Evolutionary conservation across 768 basidiomycete genomes (phyloP).

Genomic region (Sporobolomyces roseus): DNA sequence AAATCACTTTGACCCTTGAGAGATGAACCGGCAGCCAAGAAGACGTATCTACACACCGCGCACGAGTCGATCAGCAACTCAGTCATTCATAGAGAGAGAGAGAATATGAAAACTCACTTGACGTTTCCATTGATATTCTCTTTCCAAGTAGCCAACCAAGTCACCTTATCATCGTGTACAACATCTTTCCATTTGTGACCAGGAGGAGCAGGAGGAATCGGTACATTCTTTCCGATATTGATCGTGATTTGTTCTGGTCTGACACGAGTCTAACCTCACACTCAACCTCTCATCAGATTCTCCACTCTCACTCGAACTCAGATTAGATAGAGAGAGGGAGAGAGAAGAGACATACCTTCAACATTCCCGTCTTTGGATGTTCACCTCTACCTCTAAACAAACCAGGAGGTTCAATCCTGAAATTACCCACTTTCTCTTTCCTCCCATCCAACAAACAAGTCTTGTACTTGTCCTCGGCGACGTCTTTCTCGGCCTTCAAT

Average conservation of each 20-base stretch:
- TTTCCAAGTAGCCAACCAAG: slow-evolving; percentile 98
- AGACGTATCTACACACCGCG: slow-evolving; percentile 68
- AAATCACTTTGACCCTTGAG: slow-evolving; percentile 98
- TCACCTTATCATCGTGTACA: slow-evolving; percentile 89
- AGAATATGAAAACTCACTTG: slow-evolving; percentile 46
- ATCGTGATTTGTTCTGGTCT: slow-evolving; percentile 91
- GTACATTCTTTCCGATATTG: slow-evolving; percentile 76
- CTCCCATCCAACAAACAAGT: slow-evolving; percentile 88
- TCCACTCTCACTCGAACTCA: no score
- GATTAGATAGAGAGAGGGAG: background rate
- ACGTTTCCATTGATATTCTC: slow-evolving; percentile 81
- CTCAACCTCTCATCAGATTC: no score
- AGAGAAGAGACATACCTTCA: slow-evolving; percentile 62
- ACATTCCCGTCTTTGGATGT: slow-evolving; percentile 92
- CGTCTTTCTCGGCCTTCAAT: slow-evolving; percentile 77
- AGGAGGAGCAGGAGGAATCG: slow-evolving; percentile 80
- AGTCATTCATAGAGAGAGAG: background rate
- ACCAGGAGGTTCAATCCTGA: slow-evolving; percentile 97
- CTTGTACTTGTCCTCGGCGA: slow-evolving; percentile 75
- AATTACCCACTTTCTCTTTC: slow-evolving; percentile 97
- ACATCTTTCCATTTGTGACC: slow-evolving; percentile 87
- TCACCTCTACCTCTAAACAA: slow-evolving; percentile 96
- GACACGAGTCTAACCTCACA: slow-evolving; percentile 83
- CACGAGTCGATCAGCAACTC: slow-evolving; percentile 55
- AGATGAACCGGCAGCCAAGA: slow-evolving; percentile 93